phyloP scores from a whole-genome alignment of 345 rosid species.

The Excoecaria agallocha region DNA sequence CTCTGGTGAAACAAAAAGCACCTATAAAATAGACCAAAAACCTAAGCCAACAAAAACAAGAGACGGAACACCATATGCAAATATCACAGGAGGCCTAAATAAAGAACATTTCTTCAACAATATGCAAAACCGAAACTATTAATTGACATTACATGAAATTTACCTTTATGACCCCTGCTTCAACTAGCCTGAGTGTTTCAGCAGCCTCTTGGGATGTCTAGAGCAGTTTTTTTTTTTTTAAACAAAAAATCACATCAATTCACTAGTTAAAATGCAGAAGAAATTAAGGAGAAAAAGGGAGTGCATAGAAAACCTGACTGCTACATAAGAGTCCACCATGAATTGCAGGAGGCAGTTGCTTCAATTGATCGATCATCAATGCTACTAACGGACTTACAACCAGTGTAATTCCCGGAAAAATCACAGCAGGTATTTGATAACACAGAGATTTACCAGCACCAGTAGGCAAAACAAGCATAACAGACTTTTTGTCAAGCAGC shows the following conservation, averaged over 20 bases:
- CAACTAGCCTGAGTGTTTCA: conserved; percentile 61
- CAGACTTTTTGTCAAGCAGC: conserved; percentile 62
- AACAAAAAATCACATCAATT: not conserved
- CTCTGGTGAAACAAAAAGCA: conserved; percentile 95
- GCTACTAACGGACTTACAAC: conserved; percentile 79
- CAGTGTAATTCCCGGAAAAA: conserved; percentile 71
- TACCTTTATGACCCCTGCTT: conserved; percentile 74
- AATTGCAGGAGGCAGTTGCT: conserved; percentile 65
- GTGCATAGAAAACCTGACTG: conserved; percentile 54
- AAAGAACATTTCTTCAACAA: not conserved
- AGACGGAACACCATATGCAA: not conserved
- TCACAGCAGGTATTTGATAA: conserved; percentile 87
- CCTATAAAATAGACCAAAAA: conserved; percentile 45
- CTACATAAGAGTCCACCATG: conserved; percentile 75
- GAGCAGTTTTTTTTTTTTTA: not conserved
- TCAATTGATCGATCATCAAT: conserved; percentile 92
- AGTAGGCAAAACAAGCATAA: conserved; percentile 86
- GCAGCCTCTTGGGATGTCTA: conserved; percentile 76
- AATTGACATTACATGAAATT: conserved; percentile 8
- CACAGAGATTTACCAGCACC: conserved; percentile 94
- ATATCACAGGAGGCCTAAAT: not conserved
- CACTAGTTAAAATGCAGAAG: not conserved
- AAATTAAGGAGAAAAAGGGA: not conserved
- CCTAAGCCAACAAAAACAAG: conserved; percentile 7
- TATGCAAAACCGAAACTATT: not conserved